Base-by-base conservation (phyloP, 495 filamentous ascomycete species). In the Bacidia gigantensis region DNA sequence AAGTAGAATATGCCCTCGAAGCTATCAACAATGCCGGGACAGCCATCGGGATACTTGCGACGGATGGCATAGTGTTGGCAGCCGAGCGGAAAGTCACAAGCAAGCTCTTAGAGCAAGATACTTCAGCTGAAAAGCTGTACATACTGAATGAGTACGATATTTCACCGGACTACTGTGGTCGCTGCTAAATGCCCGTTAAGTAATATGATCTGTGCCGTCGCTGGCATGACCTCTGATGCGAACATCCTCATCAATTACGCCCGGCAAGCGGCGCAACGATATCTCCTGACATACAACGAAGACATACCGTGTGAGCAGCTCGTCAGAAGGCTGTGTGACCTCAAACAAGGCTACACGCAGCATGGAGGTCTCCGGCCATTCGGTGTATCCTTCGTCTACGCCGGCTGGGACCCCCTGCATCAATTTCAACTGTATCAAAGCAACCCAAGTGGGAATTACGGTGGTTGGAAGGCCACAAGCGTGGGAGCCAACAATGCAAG, bases 201-300 rank as follows among this genome's bases (percentile, higher is more conserved):
- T 73, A 98, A 98, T 74, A 97, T 97, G 93, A 97, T 98, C 67
- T 96, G 90, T 73, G 92, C 92, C 51, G 92, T 98, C 51, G 92
- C 92, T 58, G 92, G 92, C 72, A 96, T 97, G 92, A 97, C 88
- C 46, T 89, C 92, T 64, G 92, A 98, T 67, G 92, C 92, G 59
- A 98, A 98, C 75, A 98, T 98, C 70, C 84, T 98, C 60, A 97
- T 98, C 82, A 97, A 97, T 77, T 95, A 87, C 71, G 92, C 92
- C 69, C 89, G 92, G 56, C 87, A 94, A 79, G 83, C 83, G 62
- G 93, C 92, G 53, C 92, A 99, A 71, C 80, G 81, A 56, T 97
- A 97, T 69, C 92, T 99, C 65, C 80, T 92, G 52, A 99, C 92
- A 55, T 99, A 97, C 80, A 94, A 95, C 75, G 87, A 95, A 80